Base-by-base conservation (phyloP, 2,329 filamentous ascomycete species). In the Cercospora canescens region DNA sequence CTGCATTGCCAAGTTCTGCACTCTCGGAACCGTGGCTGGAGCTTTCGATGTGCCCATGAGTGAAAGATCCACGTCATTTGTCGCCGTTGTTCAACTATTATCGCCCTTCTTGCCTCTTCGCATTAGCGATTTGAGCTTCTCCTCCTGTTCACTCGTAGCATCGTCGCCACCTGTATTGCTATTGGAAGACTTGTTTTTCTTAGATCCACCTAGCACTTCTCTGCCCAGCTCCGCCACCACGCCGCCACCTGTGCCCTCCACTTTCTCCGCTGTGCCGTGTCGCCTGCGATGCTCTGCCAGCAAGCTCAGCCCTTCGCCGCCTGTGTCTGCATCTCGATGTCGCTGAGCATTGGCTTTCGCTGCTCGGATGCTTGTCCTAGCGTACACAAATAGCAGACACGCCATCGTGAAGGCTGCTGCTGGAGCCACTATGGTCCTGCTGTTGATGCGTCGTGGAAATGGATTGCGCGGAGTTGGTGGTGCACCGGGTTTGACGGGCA, bases 361-460 rank as follows among this genome's bases (percentile, higher is more conserved):
- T 26, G 88, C 86, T 67, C 84, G 82, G 68, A 91, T 91, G 26
- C 86, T 88, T 8, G 85, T 89, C 59, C 89, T 80, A 30, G 88
- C 82, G 77, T 91, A 91, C 35, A 84, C 78, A 76, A 86, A 87
- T 34, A 88, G 82, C 24, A 89, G 74, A 57, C 84, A 77, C 16
- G 87, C 87, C 87, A 89, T 88, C 14, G 84, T 85, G 69, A 88
- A 81, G 28, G 87, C 87, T n/a, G 86, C 87, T n/a, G 87, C 80
- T 5, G 87, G 87, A 2, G 86, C 87, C 66, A 86, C 83, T 39
- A 88, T 72, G 4, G 83, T 86, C 4, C 76, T 71, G 35, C 72
- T 69, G 66, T 78, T 78, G 73, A 77, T 71, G 24, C 66, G 68
- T 45, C 67, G 68, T 48, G 71, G 71, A 21, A 73, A 70, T 28